Conservation (phyloP, 2,329 filamentous ascomycete species). For the Thelonectria rubi region DNA sequence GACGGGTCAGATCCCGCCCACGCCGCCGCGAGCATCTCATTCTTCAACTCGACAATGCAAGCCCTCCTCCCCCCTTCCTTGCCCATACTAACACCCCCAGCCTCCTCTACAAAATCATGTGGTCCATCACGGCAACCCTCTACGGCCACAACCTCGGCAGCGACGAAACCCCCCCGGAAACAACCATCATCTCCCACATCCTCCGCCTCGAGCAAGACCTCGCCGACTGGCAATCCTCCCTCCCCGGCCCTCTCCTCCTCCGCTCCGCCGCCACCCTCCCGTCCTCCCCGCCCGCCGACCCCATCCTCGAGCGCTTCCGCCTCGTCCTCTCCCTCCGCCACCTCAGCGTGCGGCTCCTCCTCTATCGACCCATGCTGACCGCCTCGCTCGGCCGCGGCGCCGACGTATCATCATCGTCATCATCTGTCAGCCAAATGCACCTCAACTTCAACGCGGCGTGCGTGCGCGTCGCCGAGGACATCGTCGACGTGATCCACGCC, state of each 20-base stretch:
- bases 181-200: slow-evolving; percentile 16
- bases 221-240: slow-evolving; percentile 23
- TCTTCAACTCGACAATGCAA: slow-evolving; percentile 30
- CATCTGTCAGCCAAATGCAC: slow-evolving; percentile 23
- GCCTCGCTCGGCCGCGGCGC: background rate
- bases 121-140: slow-evolving; percentile 20
- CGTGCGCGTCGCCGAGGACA: slow-evolving; percentile 17
- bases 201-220: slow-evolving; percentile 31
- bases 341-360: slow-evolving; percentile 46
- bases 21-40: slow-evolving; percentile 19
- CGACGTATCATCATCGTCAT: background rate
- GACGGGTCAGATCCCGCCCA: background rate
- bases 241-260: slow-evolving; percentile 1
- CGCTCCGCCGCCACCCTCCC: slow-evolving; percentile 2
- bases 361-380: slow-evolving; percentile 40
- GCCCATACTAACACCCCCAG: background rate
- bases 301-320: slow-evolving; percentile 46
- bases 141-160: slow-evolving; percentile 32
- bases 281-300: slow-evolving; percentile 11
- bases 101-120: slow-evolving; percentile 22
- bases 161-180: slow-evolving; percentile 14
- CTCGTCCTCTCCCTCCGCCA: slow-evolving; percentile 51
- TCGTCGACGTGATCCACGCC: slow-evolving; percentile 22
- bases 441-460: slow-evolving; percentile 20
- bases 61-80: fast-evolving